Percentiles rank a stretch among this genome's conserved stretches.
Conservation (phyloP, 2,329 filamentous ascomycete genomes). For the Hypoxylon sp. region DNA sequence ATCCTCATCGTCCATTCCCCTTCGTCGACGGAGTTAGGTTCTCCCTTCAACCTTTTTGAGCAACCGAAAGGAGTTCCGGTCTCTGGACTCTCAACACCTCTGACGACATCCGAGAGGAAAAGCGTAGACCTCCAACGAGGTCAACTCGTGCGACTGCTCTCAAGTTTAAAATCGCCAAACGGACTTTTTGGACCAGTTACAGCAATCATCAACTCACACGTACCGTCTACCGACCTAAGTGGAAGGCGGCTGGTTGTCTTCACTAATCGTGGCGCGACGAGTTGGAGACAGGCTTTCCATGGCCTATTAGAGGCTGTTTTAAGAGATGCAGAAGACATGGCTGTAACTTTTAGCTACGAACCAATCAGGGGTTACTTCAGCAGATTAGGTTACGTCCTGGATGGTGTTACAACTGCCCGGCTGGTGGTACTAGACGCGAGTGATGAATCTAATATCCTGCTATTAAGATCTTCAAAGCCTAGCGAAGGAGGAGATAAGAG, state of each 20-base stretch:
- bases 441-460: constrained; percentile 66
- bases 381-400: constrained; percentile 65
- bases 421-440: constrained; percentile 69
- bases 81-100: constrained; percentile 54
- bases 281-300: constrained; percentile 72
- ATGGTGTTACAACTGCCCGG: constrained; percentile 66
- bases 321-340: constrained; percentile 72
- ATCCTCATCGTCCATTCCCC: constrained; percentile 59
- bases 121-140: constrained; percentile 64
- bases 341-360: constrained; percentile 70
- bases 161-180: constrained; percentile 61
- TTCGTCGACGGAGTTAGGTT: constrained; percentile 49
- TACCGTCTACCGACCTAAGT: constrained; percentile 25
- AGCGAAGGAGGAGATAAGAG: constrained; percentile 21
- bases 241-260: constrained; percentile 20
- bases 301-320: constrained; percentile 69
- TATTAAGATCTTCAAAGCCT: constrained; percentile 51
- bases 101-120: constrained; percentile 56
- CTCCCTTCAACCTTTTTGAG: constrained; percentile 62
- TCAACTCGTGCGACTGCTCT: constrained; percentile 61
- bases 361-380: constrained; percentile 67
- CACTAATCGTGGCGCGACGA: constrained; percentile 53
- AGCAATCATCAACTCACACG: constrained; percentile 54
- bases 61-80: constrained; percentile 58
- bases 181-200: constrained; percentile 64